These are phyloP conservation scores for Cicer judaicum DNA, from an alignment of 306 rosid species.

Conservation along the genomic window DNA sequence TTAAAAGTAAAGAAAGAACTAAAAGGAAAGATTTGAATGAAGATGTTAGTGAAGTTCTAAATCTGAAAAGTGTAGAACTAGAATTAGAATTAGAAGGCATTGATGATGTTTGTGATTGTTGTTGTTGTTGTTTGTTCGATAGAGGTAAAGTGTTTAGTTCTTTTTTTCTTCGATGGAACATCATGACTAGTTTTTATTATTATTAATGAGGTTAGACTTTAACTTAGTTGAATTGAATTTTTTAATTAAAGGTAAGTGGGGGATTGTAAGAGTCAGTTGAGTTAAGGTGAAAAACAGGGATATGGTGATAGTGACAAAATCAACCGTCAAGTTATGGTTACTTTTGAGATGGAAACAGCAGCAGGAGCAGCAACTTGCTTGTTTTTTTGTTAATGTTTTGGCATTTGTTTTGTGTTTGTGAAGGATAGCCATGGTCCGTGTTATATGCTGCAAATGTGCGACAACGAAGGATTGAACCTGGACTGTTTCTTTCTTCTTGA, in stretches of 20 bases:
- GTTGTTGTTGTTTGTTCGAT: constrained; percentile 1
- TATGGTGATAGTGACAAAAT: neutral
- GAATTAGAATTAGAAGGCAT: constrained; percentile 23
- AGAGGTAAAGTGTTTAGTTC: constrained; percentile 27
- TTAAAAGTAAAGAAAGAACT: constrained; percentile 54
- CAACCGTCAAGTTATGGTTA: constrained; percentile 1
- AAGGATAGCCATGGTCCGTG: neutral
- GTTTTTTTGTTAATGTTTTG: neutral
- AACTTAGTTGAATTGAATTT: neutral
- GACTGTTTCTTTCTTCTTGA: neutral
- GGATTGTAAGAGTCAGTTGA: neutral
- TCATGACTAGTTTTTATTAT: neutral
- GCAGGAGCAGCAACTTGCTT: neutral
- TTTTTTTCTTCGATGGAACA: constrained; percentile 48
- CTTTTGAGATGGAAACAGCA: neutral
- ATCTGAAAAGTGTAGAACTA: constrained; percentile 20
- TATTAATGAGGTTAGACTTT: neutral
- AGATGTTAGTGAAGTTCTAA: constrained; percentile 3
- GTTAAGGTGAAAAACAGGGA: constrained; percentile 1
- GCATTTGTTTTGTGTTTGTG: neutral
- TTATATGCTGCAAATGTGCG: constrained; percentile 22
- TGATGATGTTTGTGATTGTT: neutral
- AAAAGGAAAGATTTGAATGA: constrained; percentile 56
- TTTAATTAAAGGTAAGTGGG: neutral
- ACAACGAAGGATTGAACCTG: neutral